Conservation (phyloP, 768 basidiomycete genomes). For the Daedaleopsis sinensis region DNA sequence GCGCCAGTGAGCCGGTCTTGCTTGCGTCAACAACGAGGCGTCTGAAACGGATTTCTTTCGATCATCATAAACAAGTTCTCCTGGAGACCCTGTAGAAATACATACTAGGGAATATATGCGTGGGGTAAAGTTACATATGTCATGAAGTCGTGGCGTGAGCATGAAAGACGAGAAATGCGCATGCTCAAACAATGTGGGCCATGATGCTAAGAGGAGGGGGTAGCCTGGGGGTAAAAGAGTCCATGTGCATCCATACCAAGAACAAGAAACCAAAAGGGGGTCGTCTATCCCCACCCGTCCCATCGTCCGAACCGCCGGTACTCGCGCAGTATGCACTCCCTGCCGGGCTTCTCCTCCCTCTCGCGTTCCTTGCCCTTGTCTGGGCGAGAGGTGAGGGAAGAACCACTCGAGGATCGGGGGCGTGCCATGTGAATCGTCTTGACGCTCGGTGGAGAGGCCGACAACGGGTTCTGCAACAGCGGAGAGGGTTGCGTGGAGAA, state of each 20-base stretch:
- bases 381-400: conserved; percentile 50
- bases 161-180: neutral
- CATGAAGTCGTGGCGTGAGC: conserved; percentile 7
- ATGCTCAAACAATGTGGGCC: neutral
- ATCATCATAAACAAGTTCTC: neutral
- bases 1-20: too few species aligned
- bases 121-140: conserved; percentile 11
- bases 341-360: conserved; percentile 59
- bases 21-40: too few species aligned
- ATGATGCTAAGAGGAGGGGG: too few species aligned
- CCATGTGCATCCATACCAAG: neutral
- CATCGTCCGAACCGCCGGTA: conserved; percentile 83
- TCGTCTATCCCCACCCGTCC: conserved; percentile 72
- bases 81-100: neutral
- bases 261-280: neutral
- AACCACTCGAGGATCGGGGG: conserved; percentile 55
- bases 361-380: conserved; percentile 65
- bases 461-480: conserved; percentile 15
- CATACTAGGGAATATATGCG: conserved; percentile 6
- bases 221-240: too few species aligned
- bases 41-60: too few species aligned
- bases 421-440: conserved; percentile 42
- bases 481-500: conserved; percentile 7
- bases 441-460: conserved; percentile 48
- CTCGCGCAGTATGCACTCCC: conserved; percentile 72